Evolutionary conservation across 495 filamentous ascomycete genomes (phyloP).

Genomic region (Cladorrhinum samala): DNA sequence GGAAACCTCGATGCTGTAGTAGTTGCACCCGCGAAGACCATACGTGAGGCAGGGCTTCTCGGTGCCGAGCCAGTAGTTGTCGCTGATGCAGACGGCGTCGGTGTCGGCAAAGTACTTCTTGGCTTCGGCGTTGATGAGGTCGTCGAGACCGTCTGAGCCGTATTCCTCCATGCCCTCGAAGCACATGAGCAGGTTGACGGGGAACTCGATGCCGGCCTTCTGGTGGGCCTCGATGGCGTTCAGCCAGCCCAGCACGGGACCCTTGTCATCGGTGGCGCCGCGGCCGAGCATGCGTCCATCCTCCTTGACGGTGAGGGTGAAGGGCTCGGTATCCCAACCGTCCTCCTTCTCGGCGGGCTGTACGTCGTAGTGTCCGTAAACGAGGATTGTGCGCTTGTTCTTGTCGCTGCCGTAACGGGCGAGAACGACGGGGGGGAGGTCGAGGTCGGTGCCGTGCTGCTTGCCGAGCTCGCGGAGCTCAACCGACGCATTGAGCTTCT

Average conservation of each 20-base stretch:
- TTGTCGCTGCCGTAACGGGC: constrained; percentile 86
- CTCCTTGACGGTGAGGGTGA: constrained; percentile 78
- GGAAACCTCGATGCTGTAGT: constrained; percentile 82
- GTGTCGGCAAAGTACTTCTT: constrained; percentile 90
- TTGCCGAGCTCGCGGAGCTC: constrained; percentile 78
- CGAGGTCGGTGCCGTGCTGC: constrained; percentile 83
- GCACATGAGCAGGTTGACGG: constrained; percentile 98
- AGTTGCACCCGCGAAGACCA: constrained; percentile 94
- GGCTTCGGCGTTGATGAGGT: constrained; percentile 82
- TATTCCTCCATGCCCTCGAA: constrained; percentile 99
- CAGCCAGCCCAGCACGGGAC: constrained; percentile 93
- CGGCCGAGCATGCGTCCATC: constrained; percentile 93
- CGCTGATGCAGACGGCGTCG: constrained; percentile 95
- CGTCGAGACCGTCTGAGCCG: constrained; percentile 92
- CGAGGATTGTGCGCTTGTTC: constrained; percentile 87
- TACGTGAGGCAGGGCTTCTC: constrained; percentile 98
- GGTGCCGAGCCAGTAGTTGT: constrained; percentile 99
- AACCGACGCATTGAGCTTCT: constrained; percentile 75
- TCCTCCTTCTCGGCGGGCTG: constrained; percentile 91
- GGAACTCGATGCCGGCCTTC: constrained; percentile 87
- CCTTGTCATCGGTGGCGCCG: constrained; percentile 96
- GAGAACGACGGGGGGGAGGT: constrained; percentile 87
- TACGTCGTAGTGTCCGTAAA: constrained; percentile 99
- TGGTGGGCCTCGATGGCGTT: constrained; percentile 97
- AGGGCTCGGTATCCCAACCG: constrained; percentile 95